Evolutionary conservation across 176 grass and related monocot genomes (phyloP).

Genomic region (Oryza meyeriana): DNA sequence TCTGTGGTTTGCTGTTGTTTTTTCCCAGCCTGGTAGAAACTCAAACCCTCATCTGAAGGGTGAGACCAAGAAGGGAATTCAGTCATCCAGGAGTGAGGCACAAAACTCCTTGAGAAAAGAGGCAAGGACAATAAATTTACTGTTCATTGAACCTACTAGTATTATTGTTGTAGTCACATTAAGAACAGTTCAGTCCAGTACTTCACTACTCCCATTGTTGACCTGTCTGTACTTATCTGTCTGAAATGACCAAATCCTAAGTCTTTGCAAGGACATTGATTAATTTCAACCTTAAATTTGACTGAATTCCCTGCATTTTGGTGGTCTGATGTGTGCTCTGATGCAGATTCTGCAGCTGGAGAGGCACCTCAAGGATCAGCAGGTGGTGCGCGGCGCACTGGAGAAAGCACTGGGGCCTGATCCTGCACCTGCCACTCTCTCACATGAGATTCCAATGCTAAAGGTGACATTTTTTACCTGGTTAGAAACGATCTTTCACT

Average conservation of each 20-base stretch:
- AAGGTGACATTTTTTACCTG: conserved; percentile 41
- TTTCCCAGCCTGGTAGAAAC: conserved; percentile 38
- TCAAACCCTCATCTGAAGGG: conserved; percentile 32
- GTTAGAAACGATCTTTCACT: not conserved
- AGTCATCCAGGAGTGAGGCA: conserved; percentile 29
- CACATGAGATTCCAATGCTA: conserved; percentile 51
- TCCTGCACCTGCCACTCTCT: conserved; percentile 43
- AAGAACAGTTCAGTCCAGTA: not conserved
- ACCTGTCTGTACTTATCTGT: not conserved
- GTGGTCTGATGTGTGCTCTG: not conserved
- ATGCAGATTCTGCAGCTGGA: conserved; percentile 79
- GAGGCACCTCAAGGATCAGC: conserved; percentile 72
- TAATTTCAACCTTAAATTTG: not conserved
- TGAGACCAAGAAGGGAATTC: conserved; percentile 39
- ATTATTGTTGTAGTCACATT: not conserved
- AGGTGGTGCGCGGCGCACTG: conserved; percentile 61
- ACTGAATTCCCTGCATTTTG: not conserved
- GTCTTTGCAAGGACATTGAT: not conserved
- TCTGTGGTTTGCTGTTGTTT: conserved; percentile 16
- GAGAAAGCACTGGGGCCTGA: conserved; percentile 78
- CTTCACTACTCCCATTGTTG: not conserved
- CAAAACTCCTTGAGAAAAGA: conserved; percentile 65
- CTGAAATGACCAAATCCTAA: not conserved
- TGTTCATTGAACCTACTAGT: not conserved
- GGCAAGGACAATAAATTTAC: conserved; percentile 40